phyloP scores from a whole-genome alignment of 306 rosid genomes.

The Vigna hirtella region DNA sequence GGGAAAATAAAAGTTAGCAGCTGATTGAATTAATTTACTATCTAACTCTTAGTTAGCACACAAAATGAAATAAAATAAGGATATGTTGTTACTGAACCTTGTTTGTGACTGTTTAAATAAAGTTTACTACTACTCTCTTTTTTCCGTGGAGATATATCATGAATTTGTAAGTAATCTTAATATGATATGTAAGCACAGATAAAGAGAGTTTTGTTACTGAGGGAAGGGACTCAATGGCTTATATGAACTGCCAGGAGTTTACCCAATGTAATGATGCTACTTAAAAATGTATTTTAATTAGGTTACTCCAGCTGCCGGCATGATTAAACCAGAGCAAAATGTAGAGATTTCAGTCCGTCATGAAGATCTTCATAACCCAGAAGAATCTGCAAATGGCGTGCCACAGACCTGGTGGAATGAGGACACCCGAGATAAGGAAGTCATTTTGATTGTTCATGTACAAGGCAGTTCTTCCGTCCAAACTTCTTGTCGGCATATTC shows the following conservation, averaged over 20 bases:
- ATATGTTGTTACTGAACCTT: too few species aligned
- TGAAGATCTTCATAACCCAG: conserved; percentile 68
- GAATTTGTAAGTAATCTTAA: not conserved
- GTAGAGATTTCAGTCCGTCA: conserved; percentile 76
- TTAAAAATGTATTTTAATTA: conserved; percentile 42
- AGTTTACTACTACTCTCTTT: too few species aligned
- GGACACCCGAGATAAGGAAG: conserved; percentile 86
- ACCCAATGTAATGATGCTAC: conserved; percentile 18
- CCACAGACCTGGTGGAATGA: conserved; percentile 90
- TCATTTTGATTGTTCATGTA: conserved; percentile 64
- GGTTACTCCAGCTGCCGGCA: conserved; percentile 85
- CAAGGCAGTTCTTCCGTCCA: conserved; percentile 72
- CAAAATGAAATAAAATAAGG: too few species aligned
- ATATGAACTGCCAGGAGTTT: conserved; percentile 21
- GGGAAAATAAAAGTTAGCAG: too few species aligned
- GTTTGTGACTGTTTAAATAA: too few species aligned
- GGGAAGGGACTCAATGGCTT: conserved; percentile 2
- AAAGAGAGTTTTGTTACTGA: not conserved
- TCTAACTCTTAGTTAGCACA: too few species aligned
- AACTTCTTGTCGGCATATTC: conserved; percentile 55
- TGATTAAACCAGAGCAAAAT: conserved; percentile 76
- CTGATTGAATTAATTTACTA: too few species aligned
- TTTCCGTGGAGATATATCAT: too few species aligned
- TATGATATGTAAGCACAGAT: not conserved
- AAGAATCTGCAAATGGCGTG: conserved; percentile 77